Evolutionary conservation across 2,329 filamentous ascomycete genomes (phyloP), one percentile per base, ranked within the genome.

Genomic region (Sporothrix pseudoabietina): DNA sequence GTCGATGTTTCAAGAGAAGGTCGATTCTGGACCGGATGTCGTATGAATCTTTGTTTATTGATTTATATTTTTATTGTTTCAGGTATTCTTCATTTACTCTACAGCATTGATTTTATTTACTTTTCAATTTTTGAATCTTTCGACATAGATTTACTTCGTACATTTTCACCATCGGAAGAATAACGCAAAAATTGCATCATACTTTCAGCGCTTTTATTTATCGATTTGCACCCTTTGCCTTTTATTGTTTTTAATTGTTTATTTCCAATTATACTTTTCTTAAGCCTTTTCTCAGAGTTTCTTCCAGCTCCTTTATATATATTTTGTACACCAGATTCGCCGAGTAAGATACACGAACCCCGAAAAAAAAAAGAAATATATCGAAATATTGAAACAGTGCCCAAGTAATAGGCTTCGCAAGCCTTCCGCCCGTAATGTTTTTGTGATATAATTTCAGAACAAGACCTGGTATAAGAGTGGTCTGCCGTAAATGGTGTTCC

Each of bases 251-350:
- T 69, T 35, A 44, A 54, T 3, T 35, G 12, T 49, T 16, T 66
- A 1, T 63, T 44, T 66, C 22, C 10, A 5, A 47, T 16, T 12
- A 63, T 63, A 32, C 2, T 63, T 63, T 12, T 52, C 49, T 35
- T 12, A 19, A 5, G 14, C 26, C 9, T 55, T 69, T 69, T 32
- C 9, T 69, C 39, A 12, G 26, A 49, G 35, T 69, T 55, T 44
- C 22, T 70, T 35, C 52, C n/a, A 44, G 49, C 14, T n/a, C 19
- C 35, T 57, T 16, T 16, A 26, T 70, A 22, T 32, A 47, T 69
- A 52, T 68, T 32, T 52, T 68, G 65, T 68, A 68, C 65, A 68
- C 44, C 44, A 26, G 44, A 22, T 68, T 68, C 65, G 65, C 65
- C 30, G 49, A 44, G 19, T 16, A 19, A 35, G 44, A 22, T 1